A percentile compares a stretch with the other conserved stretches of the same genome.
Conservation (phyloP, 2,329 filamentous ascomycete species). For the Ophiostoma himal-ulmi region DNA sequence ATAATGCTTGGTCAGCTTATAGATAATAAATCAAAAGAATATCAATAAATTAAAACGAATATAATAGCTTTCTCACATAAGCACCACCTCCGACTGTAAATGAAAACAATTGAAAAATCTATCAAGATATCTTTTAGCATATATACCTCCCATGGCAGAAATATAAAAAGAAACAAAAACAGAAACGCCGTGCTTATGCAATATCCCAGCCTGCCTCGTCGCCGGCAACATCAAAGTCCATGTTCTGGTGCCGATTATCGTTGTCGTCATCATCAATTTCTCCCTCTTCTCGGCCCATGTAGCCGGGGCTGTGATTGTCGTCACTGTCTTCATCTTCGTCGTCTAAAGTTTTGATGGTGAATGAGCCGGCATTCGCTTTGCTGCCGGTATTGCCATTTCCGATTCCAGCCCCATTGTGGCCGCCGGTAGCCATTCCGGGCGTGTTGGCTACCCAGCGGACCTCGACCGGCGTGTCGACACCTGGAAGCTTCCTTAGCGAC, state of each 20-base stretch:
- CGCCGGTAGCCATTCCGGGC: slow-evolving; percentile 14
- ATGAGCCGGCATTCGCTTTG: not conserved
- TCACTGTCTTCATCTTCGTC: not conserved
- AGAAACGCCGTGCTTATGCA: not conserved
- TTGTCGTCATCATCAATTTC: slow-evolving; percentile 2
- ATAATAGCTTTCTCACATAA: not conserved
- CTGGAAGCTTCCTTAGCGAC: slow-evolving; percentile 43
- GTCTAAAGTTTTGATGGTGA: not conserved
- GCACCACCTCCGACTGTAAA: not conserved
- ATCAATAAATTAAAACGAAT: not conserved
- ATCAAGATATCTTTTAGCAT: not conserved
- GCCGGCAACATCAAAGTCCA: slow-evolving; percentile 51
- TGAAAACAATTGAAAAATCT: not conserved
- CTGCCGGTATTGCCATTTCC: not conserved
- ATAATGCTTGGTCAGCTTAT: not conserved
- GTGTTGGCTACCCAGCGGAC: slow-evolving; percentile 51
- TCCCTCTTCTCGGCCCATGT: slow-evolving; percentile 1
- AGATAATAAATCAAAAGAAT: not conserved
- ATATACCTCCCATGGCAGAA: too few species aligned
- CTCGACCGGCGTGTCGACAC: slow-evolving; percentile 57
- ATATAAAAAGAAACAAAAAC: not conserved
- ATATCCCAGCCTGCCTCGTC: slow-evolving; percentile 44
- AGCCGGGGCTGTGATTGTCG: not conserved
- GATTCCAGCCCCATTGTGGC: not conserved
- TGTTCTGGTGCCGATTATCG: slow-evolving; percentile 32